Evolutionary conservation across 768 basidiomycete species (phyloP).

Genomic region (Rhizopogon vinicolor): DNA sequence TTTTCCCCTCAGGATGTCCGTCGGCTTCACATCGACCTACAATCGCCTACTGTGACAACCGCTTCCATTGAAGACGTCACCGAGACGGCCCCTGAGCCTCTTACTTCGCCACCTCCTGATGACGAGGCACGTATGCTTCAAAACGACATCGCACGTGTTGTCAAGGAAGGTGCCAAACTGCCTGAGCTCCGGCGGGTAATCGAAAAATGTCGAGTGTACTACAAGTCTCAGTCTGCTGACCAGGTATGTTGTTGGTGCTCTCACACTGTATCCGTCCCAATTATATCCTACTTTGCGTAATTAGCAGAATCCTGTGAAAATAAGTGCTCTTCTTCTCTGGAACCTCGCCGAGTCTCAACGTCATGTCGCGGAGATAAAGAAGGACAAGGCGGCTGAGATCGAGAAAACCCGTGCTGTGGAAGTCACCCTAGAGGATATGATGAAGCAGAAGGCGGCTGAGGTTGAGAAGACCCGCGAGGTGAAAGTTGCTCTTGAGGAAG

Average conservation of each 20-base stretch:
- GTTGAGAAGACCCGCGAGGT: slow-evolving; percentile 26
- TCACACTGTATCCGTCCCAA: background rate
- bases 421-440: slow-evolving; percentile 21
- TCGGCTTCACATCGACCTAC: slow-evolving; percentile 55
- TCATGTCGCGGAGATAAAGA: slow-evolving; percentile 21
- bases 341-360: slow-evolving; percentile 47
- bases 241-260: slow-evolving; percentile 31
- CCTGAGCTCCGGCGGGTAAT: slow-evolving; percentile 45
- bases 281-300: background rate
- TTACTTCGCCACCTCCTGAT: slow-evolving; percentile 22
- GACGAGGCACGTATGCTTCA: slow-evolving; percentile 49
- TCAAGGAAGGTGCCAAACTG: slow-evolving; percentile 53
- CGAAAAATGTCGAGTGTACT: slow-evolving; percentile 44
- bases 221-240: slow-evolving; percentile 40
- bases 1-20: slow-evolving; percentile 44
- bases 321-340: slow-evolving; percentile 43
- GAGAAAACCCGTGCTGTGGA: slow-evolving; percentile 27
- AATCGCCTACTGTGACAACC: slow-evolving; percentile 27
- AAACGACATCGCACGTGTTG: slow-evolving; percentile 46
- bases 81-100: slow-evolving; percentile 16
- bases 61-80: slow-evolving; percentile 6
- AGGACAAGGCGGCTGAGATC: slow-evolving; percentile 20
- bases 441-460: slow-evolving; percentile 19
- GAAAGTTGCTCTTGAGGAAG: slow-evolving; percentile 26
- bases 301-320: slow-evolving; percentile 49